Percentiles rank a stretch among this genome's conserved stretches.
phyloP scores from a whole-genome alignment of 345 rosid genomes.

The Dipteronia dyeriana region DNA sequence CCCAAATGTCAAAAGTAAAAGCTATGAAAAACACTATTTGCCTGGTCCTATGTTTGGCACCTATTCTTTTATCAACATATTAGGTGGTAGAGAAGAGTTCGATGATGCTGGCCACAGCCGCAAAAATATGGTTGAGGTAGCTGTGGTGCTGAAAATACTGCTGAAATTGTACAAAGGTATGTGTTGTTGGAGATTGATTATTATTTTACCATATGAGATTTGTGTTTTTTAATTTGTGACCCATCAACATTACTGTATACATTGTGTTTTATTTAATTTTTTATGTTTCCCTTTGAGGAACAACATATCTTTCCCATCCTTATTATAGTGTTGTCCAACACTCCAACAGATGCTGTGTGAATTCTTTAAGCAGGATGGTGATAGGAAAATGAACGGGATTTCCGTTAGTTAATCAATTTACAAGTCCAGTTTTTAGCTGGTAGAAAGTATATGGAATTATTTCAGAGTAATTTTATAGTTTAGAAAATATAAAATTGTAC shows the following conservation, averaged over 20 bases:
- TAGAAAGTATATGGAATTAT: too few relatives aligned
- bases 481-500: too few relatives aligned
- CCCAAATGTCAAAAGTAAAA: constrained; percentile 32
- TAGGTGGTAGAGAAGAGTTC: constrained; percentile 36
- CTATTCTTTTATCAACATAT: constrained; percentile 47
- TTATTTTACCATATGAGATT: not conserved
- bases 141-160: constrained; percentile 35
- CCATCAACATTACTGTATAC: constrained; percentile 33
- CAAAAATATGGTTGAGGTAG: constrained; percentile 53
- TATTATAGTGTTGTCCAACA: too few relatives aligned
- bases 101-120: constrained; percentile 27
- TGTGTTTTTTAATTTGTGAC: not conserved
- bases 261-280: not conserved
- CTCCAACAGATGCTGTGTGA: too few relatives aligned
- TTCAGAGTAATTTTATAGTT: too few relatives aligned
- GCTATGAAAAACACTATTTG: constrained; percentile 32
- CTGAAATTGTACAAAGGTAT: constrained; percentile 42
- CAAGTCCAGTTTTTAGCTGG: too few relatives aligned
- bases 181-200: not conserved
- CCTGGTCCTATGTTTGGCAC: constrained; percentile 50
- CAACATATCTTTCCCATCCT: not conserved
- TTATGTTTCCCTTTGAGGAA: not conserved
- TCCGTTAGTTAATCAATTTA: too few relatives aligned
- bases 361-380: too few relatives aligned
- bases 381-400: too few relatives aligned